Base-by-base conservation (phyloP, 805 yeast genomes). In the Spathaspora boniae region DNA sequence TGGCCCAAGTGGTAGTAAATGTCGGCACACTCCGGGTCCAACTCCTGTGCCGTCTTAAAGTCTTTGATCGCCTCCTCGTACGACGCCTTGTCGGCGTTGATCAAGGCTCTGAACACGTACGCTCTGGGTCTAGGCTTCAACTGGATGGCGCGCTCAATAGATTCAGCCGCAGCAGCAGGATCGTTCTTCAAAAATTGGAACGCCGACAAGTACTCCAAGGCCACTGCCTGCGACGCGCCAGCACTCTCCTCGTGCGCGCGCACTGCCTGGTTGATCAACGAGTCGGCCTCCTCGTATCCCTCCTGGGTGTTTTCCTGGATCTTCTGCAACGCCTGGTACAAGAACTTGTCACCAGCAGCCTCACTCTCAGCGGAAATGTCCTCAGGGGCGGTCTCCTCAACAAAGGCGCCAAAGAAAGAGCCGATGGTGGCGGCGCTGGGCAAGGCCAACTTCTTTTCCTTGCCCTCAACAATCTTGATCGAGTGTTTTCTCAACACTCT, bases 1-100 rank as follows among this genome's bases (percentile, higher is more conserved):
- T 93, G 99, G 48, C 95, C 98, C 58, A 83, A 80, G 66, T 93
- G 98, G 71, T 93, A 93, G 70, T 81, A 86, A 47, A 83, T 76
- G 54, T 93, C 96, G 22, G 93, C 80, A 52, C 80, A 77, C 16
- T 75, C 65, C 33, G 91, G 78, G 53, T 86, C 81, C 43, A 83
- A 54, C 41, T 70, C 65, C 41, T 79, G 69, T 15, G 97, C 98
- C 36, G 70, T 65, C 34, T 77, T 76, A 53, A 93, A 88, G 61
- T 81, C 84, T 31, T 65, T 60, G 20, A 63, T 51, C 33, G 94
- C 80, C 43, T 76, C 82, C 14, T 65, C 63, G 38, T 72, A 68
- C 26, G 78, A 72, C 42, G 82, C 80, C 49, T 76, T 76, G 65
- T 93, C 98, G 46, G 95, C 89, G 56, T 75, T 72, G 47, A 88